Percentiles rank a stretch among this genome's conserved stretches.
Conservation (phyloP, 2,329 filamentous ascomycete genomes). For the Diaporthe australafricana region DNA sequence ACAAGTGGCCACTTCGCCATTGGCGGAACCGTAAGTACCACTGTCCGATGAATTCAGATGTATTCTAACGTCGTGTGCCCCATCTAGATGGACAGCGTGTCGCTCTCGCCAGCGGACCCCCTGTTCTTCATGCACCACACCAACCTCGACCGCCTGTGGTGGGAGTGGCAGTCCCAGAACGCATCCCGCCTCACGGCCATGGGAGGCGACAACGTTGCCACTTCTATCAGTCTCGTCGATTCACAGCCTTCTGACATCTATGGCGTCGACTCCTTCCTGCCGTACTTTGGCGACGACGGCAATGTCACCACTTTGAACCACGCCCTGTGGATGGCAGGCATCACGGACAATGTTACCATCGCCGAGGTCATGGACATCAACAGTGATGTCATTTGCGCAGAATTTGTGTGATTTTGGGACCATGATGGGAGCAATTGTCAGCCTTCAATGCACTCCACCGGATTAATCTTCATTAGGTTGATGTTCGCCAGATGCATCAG, state of each 20-base stretch:
- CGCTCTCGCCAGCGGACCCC: slow-evolving; percentile 47
- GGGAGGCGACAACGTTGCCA: not conserved
- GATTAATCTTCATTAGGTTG: too few relatives aligned
- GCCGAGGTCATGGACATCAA: slow-evolving; percentile 39
- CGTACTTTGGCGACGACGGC: slow-evolving; percentile 26
- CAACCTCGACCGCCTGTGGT: slow-evolving; percentile 46
- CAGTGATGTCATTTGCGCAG: not conserved
- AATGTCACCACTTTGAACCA: slow-evolving; percentile 35
- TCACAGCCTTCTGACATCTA: not conserved
- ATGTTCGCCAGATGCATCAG: too few relatives aligned
- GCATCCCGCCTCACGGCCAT: not conserved
- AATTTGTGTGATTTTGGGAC: not conserved
- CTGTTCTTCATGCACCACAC: slow-evolving; percentile 47
- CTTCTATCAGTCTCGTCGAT: not conserved
- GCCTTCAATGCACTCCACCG: too few relatives aligned
- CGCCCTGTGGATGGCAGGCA: slow-evolving; percentile 34
- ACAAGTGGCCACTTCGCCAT: not conserved
- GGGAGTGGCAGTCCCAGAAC: slow-evolving; percentile 43
- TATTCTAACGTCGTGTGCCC: not conserved
- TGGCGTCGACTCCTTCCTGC: too few relatives aligned
- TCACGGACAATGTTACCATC: slow-evolving; percentile 37
- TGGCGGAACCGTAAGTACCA: not conserved
- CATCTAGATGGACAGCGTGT: not conserved
- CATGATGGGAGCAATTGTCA: too few relatives aligned
- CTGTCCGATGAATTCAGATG: not conserved